These are phyloP conservation scores for Neurospora africana DNA, from an alignment of 495 filamentous ascomycete genomes.

Conservation along the genomic window DNA sequence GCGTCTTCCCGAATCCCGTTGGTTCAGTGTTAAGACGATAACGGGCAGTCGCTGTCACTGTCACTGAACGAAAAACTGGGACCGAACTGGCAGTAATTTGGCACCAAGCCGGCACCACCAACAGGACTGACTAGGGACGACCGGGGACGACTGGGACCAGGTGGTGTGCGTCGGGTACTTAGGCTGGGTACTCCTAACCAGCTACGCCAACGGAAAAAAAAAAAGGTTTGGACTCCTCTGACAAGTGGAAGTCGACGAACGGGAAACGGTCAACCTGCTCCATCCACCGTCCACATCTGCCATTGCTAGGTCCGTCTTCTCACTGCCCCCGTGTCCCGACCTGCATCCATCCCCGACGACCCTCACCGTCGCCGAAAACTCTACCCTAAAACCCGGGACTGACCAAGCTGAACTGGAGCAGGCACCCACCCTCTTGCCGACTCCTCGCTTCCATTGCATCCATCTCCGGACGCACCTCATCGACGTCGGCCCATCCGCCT, in stretches of 20 bases:
- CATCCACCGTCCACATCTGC: neutral
- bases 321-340: neutral
- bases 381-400: neutral
- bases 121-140: neutral
- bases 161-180: conserved; percentile 4
- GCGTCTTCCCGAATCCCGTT: neutral
- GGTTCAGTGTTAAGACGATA: neutral
- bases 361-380: neutral
- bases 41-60: neutral
- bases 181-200: conserved; percentile 2
- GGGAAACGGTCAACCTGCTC: neutral
- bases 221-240: conserved; percentile 4
- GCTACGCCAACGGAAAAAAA: neutral
- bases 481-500: neutral
- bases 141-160: neutral
- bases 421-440: neutral
- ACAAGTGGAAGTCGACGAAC: neutral
- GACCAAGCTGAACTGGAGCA: neutral
- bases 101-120: neutral
- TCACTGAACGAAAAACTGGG: neutral
- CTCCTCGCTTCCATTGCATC: neutral
- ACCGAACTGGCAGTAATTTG: neutral
- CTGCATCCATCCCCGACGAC: neutral
- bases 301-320: neutral
- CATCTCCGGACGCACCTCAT: neutral